phyloP scores from a whole-genome alignment of 257 asterid genomes.

The Cinchona pubescens region DNA sequence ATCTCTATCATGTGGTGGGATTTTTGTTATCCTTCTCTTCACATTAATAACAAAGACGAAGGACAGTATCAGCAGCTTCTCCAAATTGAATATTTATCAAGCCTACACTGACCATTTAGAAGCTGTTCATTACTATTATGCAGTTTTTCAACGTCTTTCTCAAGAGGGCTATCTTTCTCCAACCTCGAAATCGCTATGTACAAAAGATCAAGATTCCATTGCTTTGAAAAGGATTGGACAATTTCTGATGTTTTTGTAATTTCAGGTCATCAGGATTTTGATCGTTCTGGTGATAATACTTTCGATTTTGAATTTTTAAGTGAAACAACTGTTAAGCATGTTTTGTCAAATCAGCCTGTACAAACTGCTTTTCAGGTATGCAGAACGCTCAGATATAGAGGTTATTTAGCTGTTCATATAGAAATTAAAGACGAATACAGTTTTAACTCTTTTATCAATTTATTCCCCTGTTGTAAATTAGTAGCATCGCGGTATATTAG shows the following conservation, averaged over 20 bases:
- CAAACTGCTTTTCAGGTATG: constrained; percentile 13
- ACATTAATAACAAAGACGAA: not conserved
- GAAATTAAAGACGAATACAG: constrained; percentile 12
- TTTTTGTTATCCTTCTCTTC: constrained; percentile 4
- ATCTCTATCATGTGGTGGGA: constrained; percentile 1
- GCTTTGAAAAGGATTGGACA: constrained; percentile 14
- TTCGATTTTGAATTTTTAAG: constrained; percentile 20
- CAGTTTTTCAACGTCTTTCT: constrained; percentile 2
- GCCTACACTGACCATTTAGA: not conserved
- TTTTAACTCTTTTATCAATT: constrained; percentile 15
- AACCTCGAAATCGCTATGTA: constrained; percentile 13
- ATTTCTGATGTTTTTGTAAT: constrained; percentile 4
- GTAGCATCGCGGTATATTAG: not conserved
- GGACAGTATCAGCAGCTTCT: not conserved
- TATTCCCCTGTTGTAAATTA: constrained; percentile 14
- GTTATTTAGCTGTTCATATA: constrained; percentile 12
- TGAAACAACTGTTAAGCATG: not conserved
- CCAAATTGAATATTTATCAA: not conserved
- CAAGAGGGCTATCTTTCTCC: constrained; percentile 3
- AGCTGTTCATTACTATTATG: not conserved
- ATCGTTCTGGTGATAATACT: not conserved
- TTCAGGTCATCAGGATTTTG: not conserved
- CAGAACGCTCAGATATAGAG: constrained; percentile 14
- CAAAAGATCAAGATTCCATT: not conserved
- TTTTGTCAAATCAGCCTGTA: constrained; percentile 4